Base-by-base conservation (phyloP, 805 yeast species). In the Saccharomycopsis sp. region DNA sequence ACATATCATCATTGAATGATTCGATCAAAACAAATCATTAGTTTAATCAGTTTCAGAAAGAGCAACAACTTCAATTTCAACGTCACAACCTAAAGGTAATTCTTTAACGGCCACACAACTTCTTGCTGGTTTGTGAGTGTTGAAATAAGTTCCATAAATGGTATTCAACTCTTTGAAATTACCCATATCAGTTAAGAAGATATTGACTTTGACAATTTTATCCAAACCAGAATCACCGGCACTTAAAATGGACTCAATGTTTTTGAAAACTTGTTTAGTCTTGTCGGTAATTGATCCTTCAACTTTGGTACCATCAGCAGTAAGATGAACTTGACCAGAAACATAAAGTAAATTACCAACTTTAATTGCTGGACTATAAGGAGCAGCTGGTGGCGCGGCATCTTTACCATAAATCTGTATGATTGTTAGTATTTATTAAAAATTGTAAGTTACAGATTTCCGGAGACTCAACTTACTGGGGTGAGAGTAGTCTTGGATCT, bases 311-410 rank as follows among this genome's bases (percentile, higher is more conserved):
- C 82, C 83, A 5, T 81, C 85, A 31, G 88, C 71, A 29, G 89
- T 86, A 69, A 76, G 74, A 40, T 97, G 96, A 47, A 92, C 79
- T 66, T 92, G 98, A 41, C 98, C 98, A 40, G 95, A 84, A 44
- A 92, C 86, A 60, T 81, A 92, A 59, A 92, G 63, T 60, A 86
- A 76, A 46, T 95, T 74, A 61, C 84, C 85, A 53, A 78, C 94
- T 66, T 83, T 87, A 61, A 88, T 74, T 36, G 97, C 98, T 63
- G 92, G 98, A 21, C 95, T 85, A 63, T 89, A 89, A 12, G 95
- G 76, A 29, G 96, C 97, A 31, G 95, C 96, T 46, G 97, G 95
- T 44, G 94, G 87, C 51, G 98, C 97, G 28, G 97, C 95, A 51
- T 35, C 3, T 14, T 35, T 35, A 18, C 38, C 38, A 14, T 14